Evolutionary conservation across 2,329 filamentous ascomycete genomes (phyloP).

Genomic region (Daldinia eschscholtzii): DNA sequence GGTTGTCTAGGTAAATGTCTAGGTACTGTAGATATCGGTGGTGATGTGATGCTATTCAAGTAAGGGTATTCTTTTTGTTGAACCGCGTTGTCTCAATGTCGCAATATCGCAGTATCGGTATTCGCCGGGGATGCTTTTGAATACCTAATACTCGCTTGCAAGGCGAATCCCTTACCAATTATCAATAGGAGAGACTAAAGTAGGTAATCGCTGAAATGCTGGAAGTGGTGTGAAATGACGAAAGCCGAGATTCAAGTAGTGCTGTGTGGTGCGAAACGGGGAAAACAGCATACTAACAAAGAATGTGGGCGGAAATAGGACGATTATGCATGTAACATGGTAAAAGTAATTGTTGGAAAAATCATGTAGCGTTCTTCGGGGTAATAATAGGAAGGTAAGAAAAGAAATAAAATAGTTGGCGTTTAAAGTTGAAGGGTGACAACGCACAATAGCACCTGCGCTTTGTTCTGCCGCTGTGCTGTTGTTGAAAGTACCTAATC

Average conservation of each 20-base stretch:
- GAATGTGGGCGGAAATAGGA: constrained; percentile 14
- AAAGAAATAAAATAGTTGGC: neutral
- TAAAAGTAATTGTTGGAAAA: constrained; percentile 4
- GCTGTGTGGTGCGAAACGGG: constrained; percentile 1
- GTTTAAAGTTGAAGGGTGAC: constrained; percentile 3
- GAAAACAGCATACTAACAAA: constrained; percentile 14
- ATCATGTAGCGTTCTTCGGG: neutral
- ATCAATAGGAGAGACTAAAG: constrained; percentile 13
- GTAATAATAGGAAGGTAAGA: neutral
- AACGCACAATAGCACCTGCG: constrained; percentile 7
- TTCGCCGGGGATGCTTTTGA: neutral
- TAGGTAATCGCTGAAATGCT: constrained; percentile 4
- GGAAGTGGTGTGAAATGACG: constrained; percentile 31
- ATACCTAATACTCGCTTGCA: constrained; percentile 6
- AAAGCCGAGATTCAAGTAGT: constrained; percentile 35
- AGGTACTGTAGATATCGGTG: neutral
- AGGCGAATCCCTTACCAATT: constrained; percentile 30
- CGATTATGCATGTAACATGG: constrained; percentile 13
- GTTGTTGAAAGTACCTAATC: neutral
- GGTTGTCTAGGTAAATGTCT: neutral
- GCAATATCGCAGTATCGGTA: neutral
- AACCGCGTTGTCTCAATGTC: neutral
- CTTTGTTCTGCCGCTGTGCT: neutral
- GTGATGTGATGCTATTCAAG: constrained; percentile 2
- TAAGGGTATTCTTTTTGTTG: constrained; percentile 1